phyloP scores from a whole-genome alignment of 2,329 filamentous ascomycete genomes.

The Hypoxylon sp. region DNA sequence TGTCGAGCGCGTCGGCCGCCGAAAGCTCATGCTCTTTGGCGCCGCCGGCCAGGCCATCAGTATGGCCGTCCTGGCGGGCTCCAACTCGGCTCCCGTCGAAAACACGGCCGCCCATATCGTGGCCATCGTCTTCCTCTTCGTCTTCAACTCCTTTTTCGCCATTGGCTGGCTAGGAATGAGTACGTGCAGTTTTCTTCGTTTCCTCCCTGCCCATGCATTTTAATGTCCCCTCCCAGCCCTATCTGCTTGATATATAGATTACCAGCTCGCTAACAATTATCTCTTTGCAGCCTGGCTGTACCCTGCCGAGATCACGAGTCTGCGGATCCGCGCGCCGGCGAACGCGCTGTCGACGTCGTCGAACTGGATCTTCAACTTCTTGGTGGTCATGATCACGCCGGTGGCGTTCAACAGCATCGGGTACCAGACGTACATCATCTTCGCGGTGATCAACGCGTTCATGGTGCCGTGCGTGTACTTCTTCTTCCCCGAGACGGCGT shows the following conservation, averaged over 20 bases:
- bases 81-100: slow-evolving; percentile 45
- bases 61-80: slow-evolving; percentile 69
- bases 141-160: slow-evolving; percentile 63
- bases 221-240: neutral
- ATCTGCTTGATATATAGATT: neutral
- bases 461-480: slow-evolving; percentile 66
- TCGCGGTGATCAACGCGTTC: slow-evolving; percentile 69
- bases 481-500: slow-evolving; percentile 71
- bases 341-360: slow-evolving; percentile 60
- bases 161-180: slow-evolving; percentile 61
- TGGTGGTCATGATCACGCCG: slow-evolving; percentile 70
- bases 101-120: slow-evolving; percentile 41
- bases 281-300: slow-evolving; percentile 59
- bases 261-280: neutral
- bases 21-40: slow-evolving; percentile 76
- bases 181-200: slow-evolving; percentile 11
- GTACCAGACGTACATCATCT: slow-evolving; percentile 70
- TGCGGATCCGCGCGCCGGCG: slow-evolving; percentile 62
- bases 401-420: slow-evolving; percentile 64
- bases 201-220: neutral
- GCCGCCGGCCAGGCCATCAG: slow-evolving; percentile 67
- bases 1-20: slow-evolving; percentile 71
- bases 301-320: slow-evolving; percentile 63
- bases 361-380: slow-evolving; percentile 71
- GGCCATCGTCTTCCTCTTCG: slow-evolving; percentile 54